Percentiles rank a stretch among this genome's conserved stretches.
Evolutionary conservation across 768 basidiomycete species (phyloP).

Genomic region (Coprinopsis cinerea): DNA sequence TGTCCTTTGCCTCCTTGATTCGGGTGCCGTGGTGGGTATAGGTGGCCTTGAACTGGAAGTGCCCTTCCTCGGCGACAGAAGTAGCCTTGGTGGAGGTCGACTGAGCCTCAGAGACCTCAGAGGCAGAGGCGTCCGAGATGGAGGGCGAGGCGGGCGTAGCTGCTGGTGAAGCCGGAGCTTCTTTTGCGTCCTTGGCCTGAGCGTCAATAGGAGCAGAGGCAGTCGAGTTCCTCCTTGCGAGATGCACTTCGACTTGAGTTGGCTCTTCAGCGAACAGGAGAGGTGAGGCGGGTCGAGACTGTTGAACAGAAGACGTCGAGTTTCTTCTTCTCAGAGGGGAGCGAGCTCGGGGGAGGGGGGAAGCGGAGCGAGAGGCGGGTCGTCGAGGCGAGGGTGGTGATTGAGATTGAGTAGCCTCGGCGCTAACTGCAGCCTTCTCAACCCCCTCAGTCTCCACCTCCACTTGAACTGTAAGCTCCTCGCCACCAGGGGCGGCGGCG

Average conservation of each 20-base stretch:
- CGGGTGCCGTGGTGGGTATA: neutral
- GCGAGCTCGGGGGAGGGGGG: neutral
- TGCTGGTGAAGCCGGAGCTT: neutral
- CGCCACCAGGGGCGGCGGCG: too few relatives aligned
- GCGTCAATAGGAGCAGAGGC: neutral
- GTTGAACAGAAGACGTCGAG: constrained; percentile 1
- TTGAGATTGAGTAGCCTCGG: neutral
- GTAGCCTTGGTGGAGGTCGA: constrained; percentile 1
- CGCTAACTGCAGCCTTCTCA: too few relatives aligned
- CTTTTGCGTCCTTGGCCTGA: neutral
- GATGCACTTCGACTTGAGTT: neutral
- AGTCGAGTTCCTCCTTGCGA: constrained; percentile 1
- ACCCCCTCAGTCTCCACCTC: too few relatives aligned
- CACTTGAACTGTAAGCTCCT: too few relatives aligned
- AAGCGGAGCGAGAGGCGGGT: neutral
- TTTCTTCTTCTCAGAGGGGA: neutral
- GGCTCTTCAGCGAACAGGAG: neutral
- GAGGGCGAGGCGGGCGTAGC: neutral
- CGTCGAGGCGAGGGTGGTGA: neutral
- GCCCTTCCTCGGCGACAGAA: neutral
- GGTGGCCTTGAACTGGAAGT: neutral
- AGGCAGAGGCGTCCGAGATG: neutral
- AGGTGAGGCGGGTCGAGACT: neutral
- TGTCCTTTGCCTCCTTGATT: neutral
- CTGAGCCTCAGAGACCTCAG: neutral